phyloP scores from a whole-genome alignment of 1,284 basidiomycete species.

The Lentinus polychrous region DNA sequence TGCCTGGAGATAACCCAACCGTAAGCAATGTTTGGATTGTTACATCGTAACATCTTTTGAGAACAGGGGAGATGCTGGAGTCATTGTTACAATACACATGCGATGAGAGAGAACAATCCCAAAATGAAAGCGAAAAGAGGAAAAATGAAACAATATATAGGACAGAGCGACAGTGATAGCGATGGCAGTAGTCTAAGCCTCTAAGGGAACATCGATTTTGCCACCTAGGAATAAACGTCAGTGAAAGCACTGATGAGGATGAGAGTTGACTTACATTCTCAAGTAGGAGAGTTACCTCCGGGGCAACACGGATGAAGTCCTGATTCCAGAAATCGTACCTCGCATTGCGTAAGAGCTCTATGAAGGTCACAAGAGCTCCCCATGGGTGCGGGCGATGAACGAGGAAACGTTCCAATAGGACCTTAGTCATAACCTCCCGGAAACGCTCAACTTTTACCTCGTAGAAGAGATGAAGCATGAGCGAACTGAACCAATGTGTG shows the following conservation, averaged over 20 bases:
- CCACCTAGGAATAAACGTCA: slow-evolving; percentile 40
- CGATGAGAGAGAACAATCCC: slow-evolving; percentile 29
- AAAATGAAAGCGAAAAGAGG: slow-evolving; percentile 26
- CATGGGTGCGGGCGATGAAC: slow-evolving; percentile 96
- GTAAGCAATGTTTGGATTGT: slow-evolving; percentile 46
- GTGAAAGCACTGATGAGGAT: slow-evolving; percentile 4
- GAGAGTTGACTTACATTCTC: slow-evolving; percentile 55
- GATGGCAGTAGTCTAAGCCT: slow-evolving; percentile 51
- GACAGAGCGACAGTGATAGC: slow-evolving; percentile 51
- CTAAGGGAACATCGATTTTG: slow-evolving; percentile 71
- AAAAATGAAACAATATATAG: slow-evolving; percentile 41
- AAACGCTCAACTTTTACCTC: slow-evolving; percentile 73
- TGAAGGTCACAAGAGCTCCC: slow-evolving; percentile 91
- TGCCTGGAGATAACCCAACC: slow-evolving; percentile 28
- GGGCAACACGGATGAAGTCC: slow-evolving; percentile 73
- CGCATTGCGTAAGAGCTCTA: slow-evolving; percentile 80
- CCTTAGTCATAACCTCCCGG: slow-evolving; percentile 86
- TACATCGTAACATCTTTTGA: slow-evolving; percentile 29
- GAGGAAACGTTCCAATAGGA: slow-evolving; percentile 89
- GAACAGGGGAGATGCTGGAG: slow-evolving; percentile 37
- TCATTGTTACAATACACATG: slow-evolving; percentile 77
- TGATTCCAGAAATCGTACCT: slow-evolving; percentile 86
- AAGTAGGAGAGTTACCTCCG: slow-evolving; percentile 75
- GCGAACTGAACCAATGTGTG: slow-evolving; percentile 91
- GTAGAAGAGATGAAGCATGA: slow-evolving; percentile 83